phyloP scores from a whole-genome alignment of 805 yeast species.

The Huiozyma naganishii region DNA sequence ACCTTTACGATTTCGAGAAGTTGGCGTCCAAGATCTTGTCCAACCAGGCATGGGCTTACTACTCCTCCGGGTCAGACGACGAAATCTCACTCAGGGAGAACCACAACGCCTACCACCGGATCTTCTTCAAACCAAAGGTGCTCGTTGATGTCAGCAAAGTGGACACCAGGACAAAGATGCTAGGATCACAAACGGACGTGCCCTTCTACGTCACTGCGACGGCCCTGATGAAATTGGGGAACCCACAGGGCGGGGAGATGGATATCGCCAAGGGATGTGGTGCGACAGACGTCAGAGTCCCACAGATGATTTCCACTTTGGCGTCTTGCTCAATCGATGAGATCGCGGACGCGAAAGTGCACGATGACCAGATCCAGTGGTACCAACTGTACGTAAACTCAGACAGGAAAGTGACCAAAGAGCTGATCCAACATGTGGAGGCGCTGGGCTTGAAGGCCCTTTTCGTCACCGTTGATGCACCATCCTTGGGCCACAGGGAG shows the following conservation, averaged over 20 bases:
- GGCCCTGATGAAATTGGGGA: slow-evolving; percentile 85
- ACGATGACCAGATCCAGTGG: slow-evolving; percentile 68
- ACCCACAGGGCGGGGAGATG: slow-evolving; percentile 76
- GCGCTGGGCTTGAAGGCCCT: slow-evolving; percentile 66
- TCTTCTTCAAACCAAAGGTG: slow-evolving; percentile 77
- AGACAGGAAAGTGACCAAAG: slow-evolving; percentile 54
- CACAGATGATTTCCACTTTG: slow-evolving; percentile 86
- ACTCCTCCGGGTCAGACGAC: slow-evolving; percentile 86
- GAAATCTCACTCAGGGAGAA: slow-evolving; percentile 85
- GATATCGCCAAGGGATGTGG: slow-evolving; percentile 79
- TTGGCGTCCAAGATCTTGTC: slow-evolving; percentile 73
- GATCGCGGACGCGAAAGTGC: slow-evolving; percentile 57
- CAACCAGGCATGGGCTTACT: slow-evolving; percentile 83
- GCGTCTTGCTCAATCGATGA: slow-evolving; percentile 86
- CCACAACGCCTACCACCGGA: slow-evolving; percentile 78
- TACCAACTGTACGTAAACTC: slow-evolving; percentile 76
- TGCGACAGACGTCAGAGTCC: slow-evolving; percentile 44
- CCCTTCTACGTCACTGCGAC: slow-evolving; percentile 91
- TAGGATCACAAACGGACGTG: slow-evolving; percentile 57
- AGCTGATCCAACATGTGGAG: slow-evolving; percentile 62
- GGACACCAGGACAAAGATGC: slow-evolving; percentile 59
- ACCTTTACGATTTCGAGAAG: slow-evolving; percentile 77
- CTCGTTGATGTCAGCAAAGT: slow-evolving; percentile 71
- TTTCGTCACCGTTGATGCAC: slow-evolving; percentile 88
- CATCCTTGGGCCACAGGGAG: slow-evolving; percentile 83